phyloP scores from a whole-genome alignment of 176 grass and related monocot species.

The Saccharum officinarum region DNA sequence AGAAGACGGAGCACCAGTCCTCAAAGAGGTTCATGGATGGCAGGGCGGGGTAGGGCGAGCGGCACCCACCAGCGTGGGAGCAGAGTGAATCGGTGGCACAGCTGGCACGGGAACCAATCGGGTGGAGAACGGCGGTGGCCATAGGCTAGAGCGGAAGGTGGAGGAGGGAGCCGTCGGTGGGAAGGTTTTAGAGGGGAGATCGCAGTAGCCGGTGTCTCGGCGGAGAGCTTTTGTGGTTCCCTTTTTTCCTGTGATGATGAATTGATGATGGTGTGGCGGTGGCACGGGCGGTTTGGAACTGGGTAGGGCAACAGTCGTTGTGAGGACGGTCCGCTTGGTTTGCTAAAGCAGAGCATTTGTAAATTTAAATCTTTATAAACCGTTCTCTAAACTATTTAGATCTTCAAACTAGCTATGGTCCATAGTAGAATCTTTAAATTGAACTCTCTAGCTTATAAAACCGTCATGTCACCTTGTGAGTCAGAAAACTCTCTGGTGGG shows the following conservation, averaged over 20 bases:
- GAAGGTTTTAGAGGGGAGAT: not conserved
- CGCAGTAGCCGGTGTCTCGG: not conserved
- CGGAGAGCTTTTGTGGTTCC: not conserved
- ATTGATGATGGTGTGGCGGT: not conserved
- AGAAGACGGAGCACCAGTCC: slow-evolving; percentile 54
- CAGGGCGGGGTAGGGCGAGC: not conserved
- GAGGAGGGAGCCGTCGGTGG: not conserved
- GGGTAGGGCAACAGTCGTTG: not conserved
- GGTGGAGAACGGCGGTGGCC: not conserved
- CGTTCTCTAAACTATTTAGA: too few relatives aligned
- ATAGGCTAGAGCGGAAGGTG: not conserved
- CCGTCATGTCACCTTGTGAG: too few relatives aligned
- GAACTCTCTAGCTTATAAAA: too few relatives aligned
- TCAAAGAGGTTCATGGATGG: slow-evolving; percentile 48
- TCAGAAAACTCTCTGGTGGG: too few relatives aligned
- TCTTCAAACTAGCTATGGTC: too few relatives aligned
- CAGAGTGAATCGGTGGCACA: not conserved
- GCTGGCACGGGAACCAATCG: not conserved
- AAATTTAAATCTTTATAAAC: too few relatives aligned
- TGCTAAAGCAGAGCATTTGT: not conserved
- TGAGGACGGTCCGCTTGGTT: not conserved
- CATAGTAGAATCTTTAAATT: too few relatives aligned
- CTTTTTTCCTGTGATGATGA: not conserved
- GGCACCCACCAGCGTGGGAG: not conserved
- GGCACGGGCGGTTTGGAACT: not conserved